Evolutionary conservation across 2,329 filamentous ascomycete species (phyloP), one percentile per base, ranked within the genome.

Genomic region (Cercospora sp.): DNA sequence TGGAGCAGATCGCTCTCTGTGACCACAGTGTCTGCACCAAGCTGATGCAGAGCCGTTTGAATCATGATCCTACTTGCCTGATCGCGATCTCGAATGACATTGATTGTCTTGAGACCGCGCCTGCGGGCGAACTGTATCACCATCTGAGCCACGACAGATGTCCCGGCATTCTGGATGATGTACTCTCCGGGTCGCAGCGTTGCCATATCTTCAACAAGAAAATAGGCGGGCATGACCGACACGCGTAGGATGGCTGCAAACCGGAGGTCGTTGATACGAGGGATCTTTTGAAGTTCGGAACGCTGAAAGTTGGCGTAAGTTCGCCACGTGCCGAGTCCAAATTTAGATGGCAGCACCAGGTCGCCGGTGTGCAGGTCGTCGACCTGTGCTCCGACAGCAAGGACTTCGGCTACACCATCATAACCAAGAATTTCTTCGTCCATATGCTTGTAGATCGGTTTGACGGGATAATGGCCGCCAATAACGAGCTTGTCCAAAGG

Each of bases 141-240:
- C 57, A 75, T 61, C 32, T 73, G 74, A 7, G 72, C 68, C 24
- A 75, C 65, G 30, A 66, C 67, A 3, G 64, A 61, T 3, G 68
- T 62, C 18, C 63, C 74, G 3, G 71, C 72, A 59, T 75, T 75
- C 34, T 72, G 72, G 37, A 75, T 66, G 43, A 75, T 70, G 66
- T 68, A 74, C 51, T 76, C 74, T n/a, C 75, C 74, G 0, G 68
- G 71, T 59, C 63, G 62, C 28, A 75, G 69, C 21, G 21, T 26
- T 51, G 49, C 49, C 49, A 51, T 51, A 26, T 51, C 49, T 51
- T 51, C 49, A 16, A 51, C 49, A 10, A 51, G 49, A 51, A 51
- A 51, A 10, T 51, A 51, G 49, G 49, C 49, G 10, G 49, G 49
- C 49, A 51, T 24, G 49, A 51, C 49, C 49, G 49, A 51, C 49